Percentiles rank a stretch among this genome's conserved stretches.
Conservation (phyloP, 2,329 filamentous ascomycete genomes). For the Epichloe sibirici region DNA sequence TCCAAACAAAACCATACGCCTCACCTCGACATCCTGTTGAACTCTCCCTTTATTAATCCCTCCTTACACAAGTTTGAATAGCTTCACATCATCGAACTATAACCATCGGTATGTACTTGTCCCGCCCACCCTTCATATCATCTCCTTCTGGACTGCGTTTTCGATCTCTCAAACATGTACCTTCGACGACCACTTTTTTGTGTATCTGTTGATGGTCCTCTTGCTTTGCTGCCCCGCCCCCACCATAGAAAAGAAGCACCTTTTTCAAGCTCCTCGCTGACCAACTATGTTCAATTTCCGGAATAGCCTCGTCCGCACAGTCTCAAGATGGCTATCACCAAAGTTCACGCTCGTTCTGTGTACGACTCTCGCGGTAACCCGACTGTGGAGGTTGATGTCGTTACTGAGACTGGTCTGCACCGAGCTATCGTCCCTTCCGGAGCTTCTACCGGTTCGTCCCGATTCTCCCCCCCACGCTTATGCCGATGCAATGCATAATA, state of each 20-base stretch:
- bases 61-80: not conserved
- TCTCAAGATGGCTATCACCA: conserved; percentile 72
- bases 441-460: conserved; percentile 72
- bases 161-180: not conserved
- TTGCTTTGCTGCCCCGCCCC: conserved; percentile 4
- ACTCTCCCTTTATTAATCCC: not conserved
- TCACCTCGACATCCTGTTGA: conserved; percentile 2
- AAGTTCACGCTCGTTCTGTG: conserved; percentile 86
- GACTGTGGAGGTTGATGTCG: conserved; percentile 94
- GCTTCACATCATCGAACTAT: not conserved
- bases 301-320: conserved; percentile 1
- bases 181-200: not conserved
- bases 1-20: conserved; percentile 1
- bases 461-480: conserved; percentile 12
- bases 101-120: not conserved
- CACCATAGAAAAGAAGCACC: not conserved
- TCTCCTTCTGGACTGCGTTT: not conserved
- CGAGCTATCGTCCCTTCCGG: conserved; percentile 95
- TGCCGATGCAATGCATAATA: conserved; percentile 17
- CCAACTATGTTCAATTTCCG: not conserved
- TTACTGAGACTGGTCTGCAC: conserved; percentile 93
- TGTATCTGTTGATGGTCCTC: not conserved
- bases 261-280: conserved; percentile 1
- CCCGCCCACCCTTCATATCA: not conserved
- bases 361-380: conserved; percentile 99